Evolutionary conservation across 129 eudicot genomes (phyloP).

Genomic region (Tanacetum coccineum): DNA sequence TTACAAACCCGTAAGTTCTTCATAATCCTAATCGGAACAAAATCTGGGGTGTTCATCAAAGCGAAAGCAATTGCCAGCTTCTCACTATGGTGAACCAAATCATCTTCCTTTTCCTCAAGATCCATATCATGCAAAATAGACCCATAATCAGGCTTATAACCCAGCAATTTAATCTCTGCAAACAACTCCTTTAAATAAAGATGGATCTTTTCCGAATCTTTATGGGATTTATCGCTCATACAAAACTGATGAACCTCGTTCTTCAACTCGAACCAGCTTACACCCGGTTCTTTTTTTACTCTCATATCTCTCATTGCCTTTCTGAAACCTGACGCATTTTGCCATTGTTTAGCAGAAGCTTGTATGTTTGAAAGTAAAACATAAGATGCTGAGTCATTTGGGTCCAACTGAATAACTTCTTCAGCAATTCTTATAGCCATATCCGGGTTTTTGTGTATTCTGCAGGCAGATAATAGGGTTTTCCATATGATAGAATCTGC

Average conservation of each 20-base stretch:
- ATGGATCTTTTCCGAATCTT: background rate
- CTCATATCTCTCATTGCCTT: conserved; percentile 61
- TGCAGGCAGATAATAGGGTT: conserved; percentile 74
- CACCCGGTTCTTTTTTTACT: conserved; percentile 83
- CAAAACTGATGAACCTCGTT: conserved; percentile 12
- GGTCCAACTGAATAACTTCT: conserved; percentile 60
- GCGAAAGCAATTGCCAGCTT: conserved; percentile 86
- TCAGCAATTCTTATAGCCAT: conserved; percentile 63
- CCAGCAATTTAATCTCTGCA: background rate
- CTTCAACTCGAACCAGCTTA: conserved; percentile 79
- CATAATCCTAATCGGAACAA: conserved; percentile 78
- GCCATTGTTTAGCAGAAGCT: conserved; percentile 73
- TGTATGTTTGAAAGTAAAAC: conserved; percentile 73
- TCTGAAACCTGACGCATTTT: conserved; percentile 55
- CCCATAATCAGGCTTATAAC: conserved; percentile 20
- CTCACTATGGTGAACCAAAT: conserved; percentile 60
- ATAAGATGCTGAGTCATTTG: conserved; percentile 72
- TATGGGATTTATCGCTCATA: conserved; percentile 10
- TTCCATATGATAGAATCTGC: conserved; percentile 83
- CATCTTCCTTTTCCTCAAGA: conserved; percentile 14
- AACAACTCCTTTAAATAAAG: conserved; percentile 2
- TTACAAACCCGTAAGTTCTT: conserved; percentile 72
- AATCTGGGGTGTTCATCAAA: conserved; percentile 57
- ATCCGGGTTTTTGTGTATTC: conserved; percentile 67
- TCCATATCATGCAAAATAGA: conserved; percentile 11